phyloP scores from a whole-genome alignment of 2,329 filamentous ascomycete species.

The Aphanocladium album region DNA sequence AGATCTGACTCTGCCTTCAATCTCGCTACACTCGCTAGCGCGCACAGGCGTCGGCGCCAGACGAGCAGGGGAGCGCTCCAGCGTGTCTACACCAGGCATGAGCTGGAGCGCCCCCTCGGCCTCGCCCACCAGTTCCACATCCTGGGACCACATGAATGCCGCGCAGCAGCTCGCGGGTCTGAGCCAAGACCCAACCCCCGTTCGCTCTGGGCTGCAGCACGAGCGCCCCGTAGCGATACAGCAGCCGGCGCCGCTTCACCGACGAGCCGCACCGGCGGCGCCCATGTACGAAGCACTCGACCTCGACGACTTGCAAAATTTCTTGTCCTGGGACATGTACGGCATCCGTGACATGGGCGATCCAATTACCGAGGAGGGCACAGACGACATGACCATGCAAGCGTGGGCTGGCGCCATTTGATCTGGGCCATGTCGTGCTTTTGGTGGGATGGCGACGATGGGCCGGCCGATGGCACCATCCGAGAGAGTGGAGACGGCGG shows the following conservation, averaged over 20 bases:
- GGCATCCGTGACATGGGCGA: slow-evolving; percentile 38
- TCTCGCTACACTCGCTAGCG: slow-evolving; percentile 20
- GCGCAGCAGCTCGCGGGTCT: slow-evolving; percentile 24
- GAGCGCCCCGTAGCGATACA: slow-evolving; percentile 29
- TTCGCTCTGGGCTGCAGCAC: slow-evolving; percentile 31
- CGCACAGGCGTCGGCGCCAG: slow-evolving; percentile 16
- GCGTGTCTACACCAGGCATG: slow-evolving; percentile 14
- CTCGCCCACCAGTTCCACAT: slow-evolving; percentile 16
- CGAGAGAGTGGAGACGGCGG: background rate
- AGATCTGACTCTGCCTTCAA: slow-evolving; percentile 20
- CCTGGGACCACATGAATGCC: slow-evolving; percentile 24
- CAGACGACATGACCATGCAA: slow-evolving; percentile 23
- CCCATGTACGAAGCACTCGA: slow-evolving; percentile 33
- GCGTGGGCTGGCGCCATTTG: slow-evolving; percentile 14
- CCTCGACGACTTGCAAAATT: slow-evolving; percentile 34
- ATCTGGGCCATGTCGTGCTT: background rate
- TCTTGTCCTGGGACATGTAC: slow-evolving; percentile 36
- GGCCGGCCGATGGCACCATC: slow-evolving; percentile 8
- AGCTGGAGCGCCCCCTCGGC: slow-evolving; percentile 19
- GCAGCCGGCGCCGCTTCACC: slow-evolving; percentile 19
- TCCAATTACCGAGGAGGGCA: slow-evolving; percentile 29
- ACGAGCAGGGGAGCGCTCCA: slow-evolving; percentile 7
- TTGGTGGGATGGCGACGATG: slow-evolving; percentile 2
- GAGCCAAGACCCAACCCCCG: slow-evolving; percentile 19
- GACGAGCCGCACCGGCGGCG: slow-evolving; percentile 16